A percentile compares a stretch with the other conserved stretches of the same genome.
phyloP scores from a whole-genome alignment of 129 eudicot genomes.

The Tagetes erecta region DNA sequence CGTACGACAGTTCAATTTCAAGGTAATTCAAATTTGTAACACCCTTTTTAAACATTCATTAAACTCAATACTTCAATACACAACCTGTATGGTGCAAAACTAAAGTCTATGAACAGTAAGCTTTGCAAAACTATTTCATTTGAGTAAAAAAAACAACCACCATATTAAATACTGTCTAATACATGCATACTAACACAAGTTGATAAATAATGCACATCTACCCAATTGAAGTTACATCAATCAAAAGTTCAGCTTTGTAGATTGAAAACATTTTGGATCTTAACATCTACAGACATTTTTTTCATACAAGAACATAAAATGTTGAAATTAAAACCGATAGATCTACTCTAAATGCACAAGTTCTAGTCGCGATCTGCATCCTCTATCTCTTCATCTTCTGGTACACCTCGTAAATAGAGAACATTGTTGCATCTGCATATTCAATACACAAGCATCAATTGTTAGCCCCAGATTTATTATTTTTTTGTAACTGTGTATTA shows the following conservation, averaged over 20 bases:
- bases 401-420: conserved; percentile 88
- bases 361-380: conserved; percentile 71
- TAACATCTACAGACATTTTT: conserved; percentile 28
- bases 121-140: no score
- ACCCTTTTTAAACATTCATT: no score
- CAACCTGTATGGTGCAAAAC: no score
- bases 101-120: no score
- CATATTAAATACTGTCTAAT: conserved; percentile 14
- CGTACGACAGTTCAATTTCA: no score
- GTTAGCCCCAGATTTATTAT: not conserved
- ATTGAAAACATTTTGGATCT: not conserved
- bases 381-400: conserved; percentile 93
- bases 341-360: conserved; percentile 1
- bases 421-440: conserved; percentile 86
- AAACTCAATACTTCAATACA: no score
- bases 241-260: conserved; percentile 9
- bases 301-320: conserved; percentile 27
- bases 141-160: not conserved
- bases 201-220: conserved; percentile 3
- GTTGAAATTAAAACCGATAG: conserved; percentile 5
- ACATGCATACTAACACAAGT: not conserved
- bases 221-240: not conserved
- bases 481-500: not conserved
- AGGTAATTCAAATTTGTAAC: no score
- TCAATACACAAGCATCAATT: not conserved